Evolutionary conservation across 2,329 filamentous ascomycete species (phyloP), one percentile per base, ranked within the genome.

Genomic region (Ophiocordyceps australis): DNA sequence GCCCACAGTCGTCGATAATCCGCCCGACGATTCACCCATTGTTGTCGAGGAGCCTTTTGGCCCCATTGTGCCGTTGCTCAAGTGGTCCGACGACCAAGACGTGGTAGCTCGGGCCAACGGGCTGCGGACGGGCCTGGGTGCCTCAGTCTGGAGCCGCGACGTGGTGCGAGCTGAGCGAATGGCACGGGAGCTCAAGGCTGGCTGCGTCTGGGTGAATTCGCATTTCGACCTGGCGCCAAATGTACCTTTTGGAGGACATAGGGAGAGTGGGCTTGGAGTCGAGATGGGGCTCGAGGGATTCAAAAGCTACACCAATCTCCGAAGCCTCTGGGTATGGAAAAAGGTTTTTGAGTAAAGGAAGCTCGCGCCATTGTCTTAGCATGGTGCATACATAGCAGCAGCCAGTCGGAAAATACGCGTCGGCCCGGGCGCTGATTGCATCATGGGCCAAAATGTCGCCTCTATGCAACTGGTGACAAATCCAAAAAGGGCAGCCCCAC

Each of bases 21-120:
- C 65, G 6, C 58, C 62, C 1, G 59, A 66, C 20, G 43, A 56
- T 27, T 61, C 63, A 1, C 50, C 52, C 1, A 57, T 73, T 18
- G 61, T 69, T 4, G 43, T 46, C 3, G 65, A 65, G 33, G 62
- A 66, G 41, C 57, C 52, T 5, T 44, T 44, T 23, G 60, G 14
- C 60, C 71, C 0, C 65, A 76, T 23, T 52, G 14, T 60, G 71
- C 0, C 65, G 76, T 23, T 52, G 74, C 7, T 69, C 71, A 0
- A 48, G 74, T 10, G n/a, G n/a, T 38, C 17, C 17, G 17, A 10
- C 17, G 17, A 19, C 17, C 17, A 58, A 7, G 65, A 73, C 15
- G 62, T 68, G 2, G 45, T 74, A 18, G 42, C 43, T 5, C 53
- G 63, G 9, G 65, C 60, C 1, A 72, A 70, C 31, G 46, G 57